Evolutionary conservation across 208 protist species (phyloP).

Genomic region (Crithidia sp.): DNA sequence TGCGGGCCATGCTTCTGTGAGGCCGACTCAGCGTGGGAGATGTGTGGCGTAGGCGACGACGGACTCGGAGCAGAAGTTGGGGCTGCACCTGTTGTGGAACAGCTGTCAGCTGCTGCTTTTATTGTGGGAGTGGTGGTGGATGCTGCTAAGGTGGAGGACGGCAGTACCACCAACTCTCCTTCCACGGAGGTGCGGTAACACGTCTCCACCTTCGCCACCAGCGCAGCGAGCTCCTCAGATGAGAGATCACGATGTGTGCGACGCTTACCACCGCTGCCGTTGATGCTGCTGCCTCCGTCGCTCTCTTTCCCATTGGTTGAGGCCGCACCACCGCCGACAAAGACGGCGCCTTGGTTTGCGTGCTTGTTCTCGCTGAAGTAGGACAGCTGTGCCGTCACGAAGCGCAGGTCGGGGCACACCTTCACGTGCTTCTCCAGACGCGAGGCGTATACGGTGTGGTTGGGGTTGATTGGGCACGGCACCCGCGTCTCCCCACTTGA

Average conservation of each 20-base stretch:
- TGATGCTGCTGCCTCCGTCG: too few relatives aligned
- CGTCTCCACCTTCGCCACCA: constrained; percentile 27
- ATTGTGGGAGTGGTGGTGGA: not conserved
- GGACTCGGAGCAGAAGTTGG: not conserved
- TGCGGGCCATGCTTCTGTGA: constrained; percentile 76
- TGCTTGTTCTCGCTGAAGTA: constrained; percentile 62
- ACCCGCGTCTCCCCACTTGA: constrained; percentile 36
- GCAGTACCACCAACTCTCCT: constrained; percentile 28
- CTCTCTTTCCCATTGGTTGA: too few relatives aligned
- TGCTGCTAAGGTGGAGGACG: not conserved
- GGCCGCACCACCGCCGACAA: not conserved
- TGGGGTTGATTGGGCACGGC: constrained; percentile 79
- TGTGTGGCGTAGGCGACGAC: not conserved
- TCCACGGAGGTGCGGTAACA: constrained; percentile 33
- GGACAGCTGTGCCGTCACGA: constrained; percentile 42
- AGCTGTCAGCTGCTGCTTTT: not conserved
- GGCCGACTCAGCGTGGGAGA: not conserved
- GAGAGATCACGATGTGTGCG: constrained; percentile 33
- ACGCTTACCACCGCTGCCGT: not conserved
- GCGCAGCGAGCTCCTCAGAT: constrained; percentile 12
- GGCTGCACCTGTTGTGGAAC: not conserved
- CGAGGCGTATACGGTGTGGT: constrained; percentile 72
- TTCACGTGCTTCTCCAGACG: constrained; percentile 66
- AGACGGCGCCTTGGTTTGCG: constrained; percentile 30
- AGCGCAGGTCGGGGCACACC: constrained; percentile 76